These are phyloP conservation scores for Phanerochaete sordida DNA, from an alignment of 768 basidiomycete genomes.

Conservation along the genomic window DNA sequence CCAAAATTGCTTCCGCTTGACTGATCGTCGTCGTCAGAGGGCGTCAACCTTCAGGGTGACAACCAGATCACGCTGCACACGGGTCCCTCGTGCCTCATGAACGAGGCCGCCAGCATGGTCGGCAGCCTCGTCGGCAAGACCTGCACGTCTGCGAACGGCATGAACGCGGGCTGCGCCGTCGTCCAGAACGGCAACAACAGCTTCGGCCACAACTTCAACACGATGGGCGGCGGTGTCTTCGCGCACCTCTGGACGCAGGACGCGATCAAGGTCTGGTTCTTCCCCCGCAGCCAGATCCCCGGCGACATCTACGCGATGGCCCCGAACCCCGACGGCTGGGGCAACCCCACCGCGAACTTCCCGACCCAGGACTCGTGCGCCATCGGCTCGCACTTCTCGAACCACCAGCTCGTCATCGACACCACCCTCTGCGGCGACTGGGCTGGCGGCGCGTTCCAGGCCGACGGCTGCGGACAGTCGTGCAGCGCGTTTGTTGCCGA, in stretches of 20 bases:
- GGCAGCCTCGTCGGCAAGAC: constrained; percentile 26
- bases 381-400: constrained; percentile 31
- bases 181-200: constrained; percentile 27
- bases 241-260: constrained; percentile 34
- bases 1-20: background rate
- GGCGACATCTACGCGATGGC: constrained; percentile 29
- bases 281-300: constrained; percentile 34
- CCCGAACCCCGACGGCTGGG: constrained; percentile 42
- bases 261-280: constrained; percentile 48
- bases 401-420: constrained; percentile 38
- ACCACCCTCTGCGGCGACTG: constrained; percentile 44
- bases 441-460: constrained; percentile 32
- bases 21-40: constrained; percentile 26
- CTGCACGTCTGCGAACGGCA: constrained; percentile 28
- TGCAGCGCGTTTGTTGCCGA: constrained; percentile 42
- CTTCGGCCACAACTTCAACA: constrained; percentile 42
- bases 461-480: constrained; percentile 29
- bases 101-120: constrained; percentile 17
- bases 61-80: constrained; percentile 44
- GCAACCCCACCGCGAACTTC: constrained; percentile 37
- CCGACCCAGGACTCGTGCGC: constrained; percentile 31
- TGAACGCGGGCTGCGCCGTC: constrained; percentile 41
- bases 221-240: constrained; percentile 42
- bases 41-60: constrained; percentile 35
- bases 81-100: constrained; percentile 34